Evolutionary conservation across 352 stramenopile species (phyloP).

Genomic region (Phytophthora pluvialis): DNA sequence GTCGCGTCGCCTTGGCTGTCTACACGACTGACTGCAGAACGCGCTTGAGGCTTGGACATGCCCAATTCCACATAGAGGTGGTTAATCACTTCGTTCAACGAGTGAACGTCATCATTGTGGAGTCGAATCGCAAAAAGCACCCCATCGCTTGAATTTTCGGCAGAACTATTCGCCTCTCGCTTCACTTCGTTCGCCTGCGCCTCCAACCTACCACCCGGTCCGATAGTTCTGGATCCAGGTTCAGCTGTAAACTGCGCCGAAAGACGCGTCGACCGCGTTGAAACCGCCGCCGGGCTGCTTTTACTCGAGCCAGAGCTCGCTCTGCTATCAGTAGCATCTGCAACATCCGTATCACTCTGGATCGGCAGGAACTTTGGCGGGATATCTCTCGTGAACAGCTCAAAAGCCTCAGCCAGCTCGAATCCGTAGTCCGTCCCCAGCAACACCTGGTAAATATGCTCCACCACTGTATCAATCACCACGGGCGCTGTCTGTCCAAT

Average conservation of each 20-base stretch:
- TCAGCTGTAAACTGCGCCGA: constrained; percentile 33
- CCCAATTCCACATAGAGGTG: constrained; percentile 61
- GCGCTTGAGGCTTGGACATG: constrained; percentile 58
- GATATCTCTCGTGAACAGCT: constrained; percentile 70
- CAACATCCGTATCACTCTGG: constrained; percentile 46
- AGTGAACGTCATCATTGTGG: constrained; percentile 88
- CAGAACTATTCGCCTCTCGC: constrained; percentile 13
- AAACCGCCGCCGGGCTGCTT: constrained; percentile 4
- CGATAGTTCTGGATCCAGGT: constrained; percentile 23
- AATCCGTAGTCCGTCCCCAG: constrained; percentile 72
- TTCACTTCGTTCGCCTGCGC: constrained; percentile 31
- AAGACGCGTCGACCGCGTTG: constrained; percentile 20
- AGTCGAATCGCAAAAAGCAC: constrained; percentile 68
- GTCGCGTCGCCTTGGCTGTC: constrained; percentile 66
- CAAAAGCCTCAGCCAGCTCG: constrained; percentile 73
- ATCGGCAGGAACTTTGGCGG: constrained; percentile 53
- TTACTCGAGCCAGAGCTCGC: not conserved
- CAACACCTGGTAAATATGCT: constrained; percentile 78
- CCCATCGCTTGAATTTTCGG: constrained; percentile 8
- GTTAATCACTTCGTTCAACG: constrained; percentile 77
- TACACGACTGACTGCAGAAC: constrained; percentile 57
- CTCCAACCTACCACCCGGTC: constrained; percentile 34
- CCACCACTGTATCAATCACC: constrained; percentile 79
- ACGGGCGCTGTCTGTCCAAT: constrained; percentile 55
- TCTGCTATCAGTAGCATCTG: constrained; percentile 16